These are phyloP conservation scores for Medicago lupulina DNA, from an alignment of 306 rosid species.

Conservation along the genomic window DNA sequence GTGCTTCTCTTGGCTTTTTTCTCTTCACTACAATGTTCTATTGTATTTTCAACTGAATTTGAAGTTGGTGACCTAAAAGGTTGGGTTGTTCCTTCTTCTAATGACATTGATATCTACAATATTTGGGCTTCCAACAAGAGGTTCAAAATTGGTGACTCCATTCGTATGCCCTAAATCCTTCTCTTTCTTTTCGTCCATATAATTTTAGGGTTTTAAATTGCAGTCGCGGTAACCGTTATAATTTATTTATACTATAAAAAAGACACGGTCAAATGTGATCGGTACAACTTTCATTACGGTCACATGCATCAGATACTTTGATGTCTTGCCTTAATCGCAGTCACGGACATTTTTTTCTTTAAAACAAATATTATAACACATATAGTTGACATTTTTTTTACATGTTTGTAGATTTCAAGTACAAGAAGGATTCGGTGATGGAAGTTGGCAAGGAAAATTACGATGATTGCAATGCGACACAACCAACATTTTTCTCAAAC, in stretches of 20 bases:
- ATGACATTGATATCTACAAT: constrained; percentile 68
- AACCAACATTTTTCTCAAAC: constrained; percentile 75
- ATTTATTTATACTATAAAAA: neutral
- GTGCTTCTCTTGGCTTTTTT: constrained; percentile 44
- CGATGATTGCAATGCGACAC: constrained; percentile 73
- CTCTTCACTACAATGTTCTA: constrained; percentile 13
- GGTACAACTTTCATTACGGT: neutral
- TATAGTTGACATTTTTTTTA: neutral
- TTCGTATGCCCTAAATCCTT: constrained; percentile 47
- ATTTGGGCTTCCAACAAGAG: constrained; percentile 86
- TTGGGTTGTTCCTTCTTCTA: constrained; percentile 77
- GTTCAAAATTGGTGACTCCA: constrained; percentile 67
- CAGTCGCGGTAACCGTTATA: too few relatives aligned
- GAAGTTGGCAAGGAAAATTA: constrained; percentile 66
- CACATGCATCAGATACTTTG: too few relatives aligned
- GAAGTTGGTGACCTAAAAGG: constrained; percentile 76
- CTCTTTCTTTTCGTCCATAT: neutral
- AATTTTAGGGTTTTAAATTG: neutral
- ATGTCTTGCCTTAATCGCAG: too few relatives aligned
- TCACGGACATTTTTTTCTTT: too few relatives aligned
- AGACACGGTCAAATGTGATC: too few relatives aligned
- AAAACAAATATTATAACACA: too few relatives aligned
- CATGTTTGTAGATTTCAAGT: constrained; percentile 56
- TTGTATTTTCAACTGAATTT: constrained; percentile 62
- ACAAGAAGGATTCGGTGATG: constrained; percentile 89